phyloP scores from a whole-genome alignment of 192 early-diverging fungal species.

The Coemansia sp. region DNA sequence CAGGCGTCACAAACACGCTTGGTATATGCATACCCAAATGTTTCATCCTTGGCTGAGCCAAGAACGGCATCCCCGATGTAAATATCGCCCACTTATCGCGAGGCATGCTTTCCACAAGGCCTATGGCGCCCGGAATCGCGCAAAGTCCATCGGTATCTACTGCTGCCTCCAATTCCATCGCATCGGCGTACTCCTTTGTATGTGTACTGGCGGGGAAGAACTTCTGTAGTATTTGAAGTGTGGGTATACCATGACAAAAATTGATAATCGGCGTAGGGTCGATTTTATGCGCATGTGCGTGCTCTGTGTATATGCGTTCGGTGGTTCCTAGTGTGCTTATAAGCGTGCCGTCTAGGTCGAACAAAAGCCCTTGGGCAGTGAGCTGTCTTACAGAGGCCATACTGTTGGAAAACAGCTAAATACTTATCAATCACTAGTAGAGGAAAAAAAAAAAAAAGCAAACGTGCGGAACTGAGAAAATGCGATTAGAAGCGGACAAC shows the following conservation, averaged over 20 bases:
- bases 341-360: constrained; percentile 35
- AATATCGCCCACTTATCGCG: constrained; percentile 24
- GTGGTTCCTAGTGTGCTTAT: constrained; percentile 26
- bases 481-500: too few relatives aligned
- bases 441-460: too few relatives aligned
- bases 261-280: constrained; percentile 21
- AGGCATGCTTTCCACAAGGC: constrained; percentile 9
- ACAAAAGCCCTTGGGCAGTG: constrained; percentile 4
- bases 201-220: constrained; percentile 21
- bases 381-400: neutral
- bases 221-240: constrained; percentile 28
- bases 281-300: constrained; percentile 7
- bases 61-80: constrained; percentile 32
- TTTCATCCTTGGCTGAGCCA: constrained; percentile 31
- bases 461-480: too few relatives aligned
- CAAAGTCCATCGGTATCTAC: constrained; percentile 11
- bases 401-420: too few relatives aligned
- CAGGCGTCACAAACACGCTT: constrained; percentile 26
- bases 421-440: too few relatives aligned
- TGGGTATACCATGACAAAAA: constrained; percentile 39
- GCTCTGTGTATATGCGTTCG: constrained; percentile 23
- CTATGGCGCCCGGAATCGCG: constrained; percentile 19
- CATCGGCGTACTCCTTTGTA: constrained; percentile 19
- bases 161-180: constrained; percentile 19
- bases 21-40: constrained; percentile 20